Percentiles rank a stretch among this genome's conserved stretches.
phyloP scores from a whole-genome alignment of 2,329 filamentous ascomycete species.

The Ceratocystis harringtonii region DNA sequence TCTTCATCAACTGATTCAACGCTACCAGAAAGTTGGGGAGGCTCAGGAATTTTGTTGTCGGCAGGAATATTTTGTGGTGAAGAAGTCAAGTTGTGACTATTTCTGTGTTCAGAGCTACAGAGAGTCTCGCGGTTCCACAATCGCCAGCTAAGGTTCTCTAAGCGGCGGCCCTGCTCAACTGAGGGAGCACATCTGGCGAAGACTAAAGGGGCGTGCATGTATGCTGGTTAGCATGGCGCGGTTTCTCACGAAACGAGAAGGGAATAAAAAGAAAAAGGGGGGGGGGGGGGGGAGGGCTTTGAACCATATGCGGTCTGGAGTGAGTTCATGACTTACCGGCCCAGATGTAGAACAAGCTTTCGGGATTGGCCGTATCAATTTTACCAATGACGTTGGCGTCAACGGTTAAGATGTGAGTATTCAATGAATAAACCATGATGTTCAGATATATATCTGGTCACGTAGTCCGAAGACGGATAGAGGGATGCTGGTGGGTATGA shows the following conservation, averaged over 20 bases:
- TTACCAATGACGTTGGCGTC: conserved; percentile 86
- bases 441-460: conserved; percentile 24
- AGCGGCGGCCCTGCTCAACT: conserved; percentile 76
- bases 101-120: conserved; percentile 46
- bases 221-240: background rate
- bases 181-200: conserved; percentile 91
- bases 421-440: conserved; percentile 69
- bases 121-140: conserved; percentile 90
- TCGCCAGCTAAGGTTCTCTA: conserved; percentile 93
- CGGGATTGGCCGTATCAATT: conserved; percentile 81
- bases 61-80: conserved; percentile 36
- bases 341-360: conserved; percentile 95
- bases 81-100: conserved; percentile 32
- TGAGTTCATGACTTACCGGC: conserved; percentile 50
- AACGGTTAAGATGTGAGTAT: conserved; percentile 76
- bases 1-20: conserved; percentile 61
- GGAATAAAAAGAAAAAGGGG: background rate
- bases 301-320: background rate
- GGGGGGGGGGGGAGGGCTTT: background rate
- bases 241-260: background rate
- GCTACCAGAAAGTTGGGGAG: conserved; percentile 62
- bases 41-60: conserved; percentile 31
- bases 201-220: conserved; percentile 36
- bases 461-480: conserved; percentile 23
- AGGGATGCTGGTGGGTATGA: conserved; percentile 18